Evolutionary conservation across 73 alveolate genomes (phyloP), one percentile per base, ranked within the genome.

Genomic region (Paramecium sonneborni): DNA sequence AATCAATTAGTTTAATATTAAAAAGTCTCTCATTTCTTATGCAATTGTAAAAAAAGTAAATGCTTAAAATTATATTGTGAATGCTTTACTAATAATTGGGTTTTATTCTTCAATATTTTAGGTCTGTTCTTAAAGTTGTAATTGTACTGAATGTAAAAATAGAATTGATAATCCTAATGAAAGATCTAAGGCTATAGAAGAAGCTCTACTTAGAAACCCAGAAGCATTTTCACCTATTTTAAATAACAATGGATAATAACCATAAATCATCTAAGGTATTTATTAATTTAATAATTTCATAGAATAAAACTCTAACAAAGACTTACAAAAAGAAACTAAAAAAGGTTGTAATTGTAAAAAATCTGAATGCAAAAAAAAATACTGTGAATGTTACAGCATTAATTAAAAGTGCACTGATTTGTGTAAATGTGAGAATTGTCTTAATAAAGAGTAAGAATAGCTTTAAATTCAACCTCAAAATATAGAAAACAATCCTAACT

Each of bases 281-380:
- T 11, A 44, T 8, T 9, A 24, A 8, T 9, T 18, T 57, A 15
- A 21, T 57, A 57, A 9, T n/a, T 57, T 57, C 2, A 57, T 0
- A 69, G 44, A 76, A 38, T 37, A 35, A n/a, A 39, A 37, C 5
- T 41, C 68, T 15, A 1, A 24, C 14, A 23, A 79, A 46, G 90
- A 43, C 11, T 10, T 39, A 32, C 30, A 20, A 37, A 34, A 62
- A 15, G 62, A 35, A 7, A 46, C 38, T 0, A 87, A 24, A 1
- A 32, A 46, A 28, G 96, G 97, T 11, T 94, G 97, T 84, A 93
- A 94, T 70, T 93, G 97, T 89, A 94, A 76, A 62, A 86, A 82
- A 52, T 94, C 96, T 6, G 96, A 93, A 62, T 94, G 96, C 41
- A 52, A 93, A 23, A 93, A 94, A 85, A 94, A 94, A 44, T 94